Conservation (phyloP, 179 eudicot genomes). For the Camellia oleifera region DNA sequence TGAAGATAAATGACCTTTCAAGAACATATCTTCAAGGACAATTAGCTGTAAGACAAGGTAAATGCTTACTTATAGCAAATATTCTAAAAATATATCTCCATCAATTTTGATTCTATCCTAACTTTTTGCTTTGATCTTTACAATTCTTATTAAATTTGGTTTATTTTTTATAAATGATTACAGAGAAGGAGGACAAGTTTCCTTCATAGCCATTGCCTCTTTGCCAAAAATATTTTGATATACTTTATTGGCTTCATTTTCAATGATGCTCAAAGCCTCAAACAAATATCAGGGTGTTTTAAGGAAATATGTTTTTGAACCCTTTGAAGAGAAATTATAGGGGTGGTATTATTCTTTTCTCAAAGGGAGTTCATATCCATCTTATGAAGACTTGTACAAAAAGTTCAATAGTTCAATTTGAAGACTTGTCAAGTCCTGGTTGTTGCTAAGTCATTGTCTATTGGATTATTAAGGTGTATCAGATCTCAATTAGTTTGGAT, state of each 20-base stretch:
- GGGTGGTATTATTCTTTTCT: not conserved
- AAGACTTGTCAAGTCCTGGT: too few relatives aligned
- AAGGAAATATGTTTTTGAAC: not conserved
- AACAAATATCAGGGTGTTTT: not conserved
- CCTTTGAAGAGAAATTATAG: not conserved
- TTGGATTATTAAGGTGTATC: not conserved
- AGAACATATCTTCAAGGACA: not conserved
- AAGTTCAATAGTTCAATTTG: too few relatives aligned
- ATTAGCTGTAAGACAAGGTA: not conserved
- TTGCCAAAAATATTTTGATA: not conserved
- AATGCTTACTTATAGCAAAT: constrained; percentile 2
- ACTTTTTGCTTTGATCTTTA: not conserved
- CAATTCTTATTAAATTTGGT: not conserved
- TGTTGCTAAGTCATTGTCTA: not conserved
- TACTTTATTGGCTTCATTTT: not conserved
- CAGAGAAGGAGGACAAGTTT: not conserved
- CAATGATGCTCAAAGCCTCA: not conserved
- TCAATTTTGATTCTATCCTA: not conserved
- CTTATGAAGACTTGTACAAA: too few relatives aligned
- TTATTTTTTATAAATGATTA: not conserved
- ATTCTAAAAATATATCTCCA: not conserved
- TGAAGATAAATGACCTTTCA: constrained; percentile 7
- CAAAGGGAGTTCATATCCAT: too few relatives aligned
- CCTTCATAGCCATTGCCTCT: not conserved
- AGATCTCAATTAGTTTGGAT: not conserved